These are phyloP conservation scores for Microcyclosporella mali DNA, from an alignment of 2,329 filamentous ascomycete species.

Conservation along the genomic window DNA sequence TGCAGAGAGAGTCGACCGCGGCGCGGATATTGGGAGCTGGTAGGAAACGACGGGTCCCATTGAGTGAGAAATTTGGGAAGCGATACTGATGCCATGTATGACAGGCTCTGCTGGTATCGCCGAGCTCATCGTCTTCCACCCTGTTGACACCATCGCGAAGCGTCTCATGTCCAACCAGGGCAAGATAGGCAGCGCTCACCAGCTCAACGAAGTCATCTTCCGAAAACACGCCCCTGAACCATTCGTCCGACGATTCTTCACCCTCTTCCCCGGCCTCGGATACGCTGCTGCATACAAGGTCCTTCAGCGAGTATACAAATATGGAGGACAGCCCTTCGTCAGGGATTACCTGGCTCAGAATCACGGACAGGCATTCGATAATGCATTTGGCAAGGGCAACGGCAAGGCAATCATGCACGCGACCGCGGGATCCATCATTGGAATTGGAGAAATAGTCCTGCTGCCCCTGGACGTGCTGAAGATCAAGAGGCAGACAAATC, in stretches of 20 bases:
- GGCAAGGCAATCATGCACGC: constrained; percentile 98
- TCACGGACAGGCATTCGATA: constrained; percentile 78
- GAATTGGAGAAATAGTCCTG: constrained; percentile 93
- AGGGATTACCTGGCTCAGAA: constrained; percentile 79
- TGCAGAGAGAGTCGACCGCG: constrained; percentile 80
- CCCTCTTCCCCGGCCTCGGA: constrained; percentile 91
- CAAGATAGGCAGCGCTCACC: constrained; percentile 55
- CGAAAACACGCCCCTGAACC: constrained; percentile 74
- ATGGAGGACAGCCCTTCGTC: constrained; percentile 91
- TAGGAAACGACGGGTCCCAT: constrained; percentile 39
- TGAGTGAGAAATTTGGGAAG: background rate
- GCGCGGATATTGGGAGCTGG: constrained; percentile 89
- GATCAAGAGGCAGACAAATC: constrained; percentile 99
- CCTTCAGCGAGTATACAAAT: constrained; percentile 96
- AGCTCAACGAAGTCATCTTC: constrained; percentile 90
- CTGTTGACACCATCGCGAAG: constrained; percentile 97
- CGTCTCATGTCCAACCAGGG: constrained; percentile 97
- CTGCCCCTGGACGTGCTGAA: constrained; percentile 94
- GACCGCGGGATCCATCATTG: constrained; percentile 87
- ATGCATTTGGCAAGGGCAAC: constrained; percentile 88
- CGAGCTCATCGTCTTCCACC: constrained; percentile 88
- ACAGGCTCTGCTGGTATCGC: constrained; percentile 86
- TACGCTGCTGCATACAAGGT: constrained; percentile 99
- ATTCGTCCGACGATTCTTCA: constrained; percentile 73
- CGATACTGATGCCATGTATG: constrained; percentile 4